Evolutionary conservation across 2,329 filamentous ascomycete genomes (phyloP), one percentile per base, ranked within the genome.

Genomic region (Orbilia ellipsospora): DNA sequence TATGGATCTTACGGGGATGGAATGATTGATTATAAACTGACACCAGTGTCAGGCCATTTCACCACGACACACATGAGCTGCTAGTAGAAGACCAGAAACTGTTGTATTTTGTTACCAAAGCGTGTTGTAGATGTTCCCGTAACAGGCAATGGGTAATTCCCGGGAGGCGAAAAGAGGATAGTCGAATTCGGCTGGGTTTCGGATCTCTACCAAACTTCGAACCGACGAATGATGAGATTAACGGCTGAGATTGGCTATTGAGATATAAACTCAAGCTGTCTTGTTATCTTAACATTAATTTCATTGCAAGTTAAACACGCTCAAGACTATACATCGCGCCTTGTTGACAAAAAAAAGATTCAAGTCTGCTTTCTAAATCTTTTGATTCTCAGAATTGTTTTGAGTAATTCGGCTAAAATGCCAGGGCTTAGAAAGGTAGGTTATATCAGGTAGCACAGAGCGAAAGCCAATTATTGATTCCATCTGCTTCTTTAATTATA

Each of bases 401-500:
- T 12, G 6, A 44, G 4, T 23, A 54, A 10, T 12, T 18, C 6
- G n/a, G 18, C 23, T 15, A 67, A 36, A n/a, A 74, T 74, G 70
- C 28, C 63, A 12, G 70, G 62, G 51, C 26, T 74, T 3, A 74
- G 68, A 45, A 67, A 67, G 57, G 70, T 74, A 54, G 26, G 51
- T 23, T 23, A 4, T 23, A 23, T 2, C 23, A 4, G 4, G 4
- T 23, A 2, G 4, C 23, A 23, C 2, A 23, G 23, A 23, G 23
- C 23, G 4, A 23, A 23, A 2, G 23, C 23, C 23, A 23, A 23
- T 2, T 23, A 23, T 23, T 23, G 23, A 23, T 23, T 4, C 23
- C 23, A 23, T 23, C 23, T 2, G 45, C 45, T 28, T 51, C 13
- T 48, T 15, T 4, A 23, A 52, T 48, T 55, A 15, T 26, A 84